These are phyloP conservation scores for Diplodia sapinea DNA, from an alignment of 2,329 filamentous ascomycete species.

Conservation along the genomic window DNA sequence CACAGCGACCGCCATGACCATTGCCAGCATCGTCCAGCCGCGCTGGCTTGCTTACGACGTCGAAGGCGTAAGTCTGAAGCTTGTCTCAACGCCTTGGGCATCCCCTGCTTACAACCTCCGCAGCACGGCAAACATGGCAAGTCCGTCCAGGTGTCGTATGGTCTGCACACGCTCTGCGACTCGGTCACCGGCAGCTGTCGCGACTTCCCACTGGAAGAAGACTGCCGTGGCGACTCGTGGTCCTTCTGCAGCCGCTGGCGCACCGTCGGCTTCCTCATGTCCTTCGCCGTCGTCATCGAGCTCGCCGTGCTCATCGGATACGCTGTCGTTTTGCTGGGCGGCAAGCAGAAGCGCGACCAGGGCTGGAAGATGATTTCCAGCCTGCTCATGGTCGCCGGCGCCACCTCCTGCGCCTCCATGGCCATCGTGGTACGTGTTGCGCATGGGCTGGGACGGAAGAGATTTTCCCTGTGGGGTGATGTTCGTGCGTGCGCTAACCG, in stretches of 20 bases:
- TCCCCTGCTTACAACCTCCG: background rate
- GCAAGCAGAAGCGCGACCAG: constrained; percentile 76
- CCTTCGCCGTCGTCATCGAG: constrained; percentile 80
- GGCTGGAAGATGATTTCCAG: constrained; percentile 80
- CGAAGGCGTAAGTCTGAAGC: constrained; percentile 18
- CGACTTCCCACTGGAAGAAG: constrained; percentile 69
- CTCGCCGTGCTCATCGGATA: constrained; percentile 82
- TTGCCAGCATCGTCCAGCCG: constrained; percentile 71
- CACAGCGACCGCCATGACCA: constrained; percentile 72
- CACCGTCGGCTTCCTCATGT: constrained; percentile 84
- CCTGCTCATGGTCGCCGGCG: constrained; percentile 68
- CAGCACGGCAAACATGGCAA: constrained; percentile 45
- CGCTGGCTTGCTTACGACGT: constrained; percentile 68
- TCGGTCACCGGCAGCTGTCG: constrained; percentile 68
- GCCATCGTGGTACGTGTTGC: constrained; percentile 74
- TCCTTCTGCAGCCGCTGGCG: constrained; percentile 94
- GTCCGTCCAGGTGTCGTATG: constrained; percentile 57
- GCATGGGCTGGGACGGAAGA: background rate
- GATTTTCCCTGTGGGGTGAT: background rate
- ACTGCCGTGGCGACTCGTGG: constrained; percentile 70
- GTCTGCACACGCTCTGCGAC: constrained; percentile 82
- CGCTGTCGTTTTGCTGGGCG: constrained; percentile 75
- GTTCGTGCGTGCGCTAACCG: constrained; percentile 3
- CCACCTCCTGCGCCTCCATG: constrained; percentile 78
- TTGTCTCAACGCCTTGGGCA: constrained; percentile 7